Percentiles rank a stretch among this genome's conserved stretches.
Conservation (phyloP, 169 alveolate genomes). For the Besnoitia besnoiti region DNA sequence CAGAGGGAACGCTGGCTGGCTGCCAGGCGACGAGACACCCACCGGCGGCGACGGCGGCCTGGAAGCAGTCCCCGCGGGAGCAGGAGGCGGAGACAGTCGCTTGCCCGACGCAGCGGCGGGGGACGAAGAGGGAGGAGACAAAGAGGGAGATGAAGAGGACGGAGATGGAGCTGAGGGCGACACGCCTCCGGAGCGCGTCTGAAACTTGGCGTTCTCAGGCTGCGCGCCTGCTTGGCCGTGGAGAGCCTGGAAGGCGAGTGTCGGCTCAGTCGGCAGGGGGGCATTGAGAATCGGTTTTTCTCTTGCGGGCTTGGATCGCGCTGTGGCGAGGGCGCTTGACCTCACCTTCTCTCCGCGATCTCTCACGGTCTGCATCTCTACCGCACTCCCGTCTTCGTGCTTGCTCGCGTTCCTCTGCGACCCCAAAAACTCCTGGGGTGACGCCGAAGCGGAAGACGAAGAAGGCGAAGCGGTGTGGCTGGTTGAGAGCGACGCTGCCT, state of each 20-base stretch:
- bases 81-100: no score
- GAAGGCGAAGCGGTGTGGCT: no score
- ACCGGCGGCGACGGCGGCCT: no score
- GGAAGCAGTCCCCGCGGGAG: no score
- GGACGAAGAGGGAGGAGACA: background rate
- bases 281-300: background rate
- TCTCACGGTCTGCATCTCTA: background rate
- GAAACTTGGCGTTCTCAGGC: background rate
- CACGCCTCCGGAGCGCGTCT: background rate
- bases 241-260: background rate
- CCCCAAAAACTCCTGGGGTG: background rate
- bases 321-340: background rate
- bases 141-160: background rate
- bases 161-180: background rate
- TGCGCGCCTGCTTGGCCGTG: background rate
- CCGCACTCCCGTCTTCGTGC: background rate
- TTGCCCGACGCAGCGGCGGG: background rate
- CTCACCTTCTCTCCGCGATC: background rate
- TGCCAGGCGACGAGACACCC: no score
- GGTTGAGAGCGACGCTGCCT: no score
- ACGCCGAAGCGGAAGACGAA: background rate
- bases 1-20: no score
- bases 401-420: background rate
- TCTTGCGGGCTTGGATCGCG: background rate
- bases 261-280: background rate